phyloP scores from a whole-genome alignment of 2,329 filamentous ascomycete genomes.

The Fusarium poae region DNA sequence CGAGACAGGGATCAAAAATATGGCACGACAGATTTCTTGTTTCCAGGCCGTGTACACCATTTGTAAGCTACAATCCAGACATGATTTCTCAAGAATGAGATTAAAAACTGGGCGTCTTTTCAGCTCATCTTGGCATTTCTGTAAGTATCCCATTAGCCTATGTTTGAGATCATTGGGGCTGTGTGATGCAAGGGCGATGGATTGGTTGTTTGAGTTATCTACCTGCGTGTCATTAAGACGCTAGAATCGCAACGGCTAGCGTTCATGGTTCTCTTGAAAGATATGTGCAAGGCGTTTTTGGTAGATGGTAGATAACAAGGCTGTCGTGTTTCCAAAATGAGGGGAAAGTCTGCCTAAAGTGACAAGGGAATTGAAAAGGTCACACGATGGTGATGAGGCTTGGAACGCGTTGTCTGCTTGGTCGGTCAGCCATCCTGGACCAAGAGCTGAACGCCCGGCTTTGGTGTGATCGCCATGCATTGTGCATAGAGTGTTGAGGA shows the following conservation, averaged over 20 bases:
- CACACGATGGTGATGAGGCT: conserved; percentile 41
- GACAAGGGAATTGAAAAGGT: conserved; percentile 13
- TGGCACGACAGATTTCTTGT: conserved; percentile 19
- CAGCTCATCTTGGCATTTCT: conserved; percentile 43
- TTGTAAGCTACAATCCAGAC: not conserved
- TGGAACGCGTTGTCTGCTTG: conserved; percentile 15
- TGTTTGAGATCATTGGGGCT: conserved; percentile 36
- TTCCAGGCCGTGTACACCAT: conserved; percentile 5
- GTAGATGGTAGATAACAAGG: conserved; percentile 28
- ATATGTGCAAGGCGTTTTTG: conserved; percentile 40
- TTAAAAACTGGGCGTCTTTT: conserved; percentile 21
- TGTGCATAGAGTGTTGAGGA: conserved; percentile 16
- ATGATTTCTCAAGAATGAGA: conserved; percentile 22
- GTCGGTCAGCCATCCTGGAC: conserved; percentile 11
- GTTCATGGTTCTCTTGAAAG: conserved; percentile 22
- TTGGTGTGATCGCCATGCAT: conserved; percentile 33
- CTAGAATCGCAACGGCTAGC: conserved; percentile 36
- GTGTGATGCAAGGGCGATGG: conserved; percentile 40
- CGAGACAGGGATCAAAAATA: not conserved
- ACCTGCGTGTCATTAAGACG: conserved; percentile 18
- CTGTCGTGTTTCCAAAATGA: conserved; percentile 23
- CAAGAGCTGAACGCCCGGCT: conserved; percentile 41
- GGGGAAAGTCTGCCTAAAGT: conserved; percentile 36
- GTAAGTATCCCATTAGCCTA: not conserved
- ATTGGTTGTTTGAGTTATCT: conserved; percentile 23